Percentiles rank a stretch among this genome's conserved stretches.
These are phyloP conservation scores for Arthrobotrys sinensis DNA, from an alignment of 2,329 filamentous ascomycete genomes.

Conservation along the genomic window DNA sequence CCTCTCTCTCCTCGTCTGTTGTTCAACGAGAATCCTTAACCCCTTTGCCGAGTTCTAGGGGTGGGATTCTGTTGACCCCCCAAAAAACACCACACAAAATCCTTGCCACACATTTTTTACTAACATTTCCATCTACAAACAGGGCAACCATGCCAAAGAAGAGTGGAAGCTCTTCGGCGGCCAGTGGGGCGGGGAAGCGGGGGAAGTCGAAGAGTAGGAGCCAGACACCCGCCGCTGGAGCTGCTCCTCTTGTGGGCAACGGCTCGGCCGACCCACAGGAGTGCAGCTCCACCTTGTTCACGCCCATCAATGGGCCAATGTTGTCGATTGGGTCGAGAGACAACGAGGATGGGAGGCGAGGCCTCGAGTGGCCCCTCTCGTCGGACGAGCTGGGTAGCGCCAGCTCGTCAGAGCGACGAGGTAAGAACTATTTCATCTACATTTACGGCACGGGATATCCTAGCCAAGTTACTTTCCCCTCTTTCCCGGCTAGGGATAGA, in stretches of 20 bases:
- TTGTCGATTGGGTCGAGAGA: constrained; percentile 32
- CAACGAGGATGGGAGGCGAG: constrained; percentile 22
- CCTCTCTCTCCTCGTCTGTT: constrained; percentile 38
- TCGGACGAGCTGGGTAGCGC: constrained; percentile 37
- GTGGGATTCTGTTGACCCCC: constrained; percentile 57
- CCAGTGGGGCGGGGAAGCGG: constrained; percentile 28
- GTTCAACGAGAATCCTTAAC: constrained; percentile 40
- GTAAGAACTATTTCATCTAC: constrained; percentile 26
- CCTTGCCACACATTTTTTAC: constrained; percentile 55
- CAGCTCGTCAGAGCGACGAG: constrained; percentile 20
- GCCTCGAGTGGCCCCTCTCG: constrained; percentile 24
- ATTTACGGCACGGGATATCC: not conserved
- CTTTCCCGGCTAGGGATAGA: not conserved
- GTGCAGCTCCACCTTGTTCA: constrained; percentile 30
- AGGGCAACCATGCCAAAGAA: constrained; percentile 59
- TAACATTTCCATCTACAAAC: constrained; percentile 43
- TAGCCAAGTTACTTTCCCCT: not conserved
- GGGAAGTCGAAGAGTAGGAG: constrained; percentile 38
- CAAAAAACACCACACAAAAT: constrained; percentile 58
- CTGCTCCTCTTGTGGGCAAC: constrained; percentile 9
- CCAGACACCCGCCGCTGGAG: constrained; percentile 39
- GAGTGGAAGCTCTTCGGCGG: constrained; percentile 57
- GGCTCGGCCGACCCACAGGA: constrained; percentile 33
- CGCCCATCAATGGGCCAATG: constrained; percentile 45
- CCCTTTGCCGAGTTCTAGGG: constrained; percentile 61